phyloP scores from a whole-genome alignment of 768 basidiomycete genomes.

The Epithele typhae region DNA sequence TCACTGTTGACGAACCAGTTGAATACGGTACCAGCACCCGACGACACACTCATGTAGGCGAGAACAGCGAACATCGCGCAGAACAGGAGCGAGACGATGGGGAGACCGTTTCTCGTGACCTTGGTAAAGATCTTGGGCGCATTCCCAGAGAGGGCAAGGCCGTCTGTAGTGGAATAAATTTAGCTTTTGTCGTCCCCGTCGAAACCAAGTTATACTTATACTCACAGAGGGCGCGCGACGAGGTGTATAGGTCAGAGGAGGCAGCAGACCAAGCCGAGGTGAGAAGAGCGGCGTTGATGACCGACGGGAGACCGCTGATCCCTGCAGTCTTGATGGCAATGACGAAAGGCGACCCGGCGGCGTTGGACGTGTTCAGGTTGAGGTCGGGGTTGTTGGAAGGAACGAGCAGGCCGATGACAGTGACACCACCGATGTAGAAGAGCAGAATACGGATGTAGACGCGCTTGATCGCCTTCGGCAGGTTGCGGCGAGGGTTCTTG shows the following conservation, averaged over 20 bases:
- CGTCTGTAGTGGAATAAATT: slow-evolving; percentile 43
- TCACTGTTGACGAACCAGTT: slow-evolving; percentile 65
- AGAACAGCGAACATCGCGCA: slow-evolving; percentile 62
- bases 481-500: slow-evolving; percentile 74
- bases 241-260: slow-evolving; percentile 84
- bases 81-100: slow-evolving; percentile 66
- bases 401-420: slow-evolving; percentile 80
- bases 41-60: slow-evolving; percentile 77
- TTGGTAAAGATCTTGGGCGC: slow-evolving; percentile 76
- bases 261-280: slow-evolving; percentile 94
- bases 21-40: slow-evolving; percentile 71
- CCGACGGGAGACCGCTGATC: slow-evolving; percentile 81
- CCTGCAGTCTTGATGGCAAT: slow-evolving; percentile 84
- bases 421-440: slow-evolving; percentile 52
- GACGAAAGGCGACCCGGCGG: slow-evolving; percentile 77
- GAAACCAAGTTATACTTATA: slow-evolving; percentile 15
- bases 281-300: slow-evolving; percentile 80
- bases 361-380: slow-evolving; percentile 49
- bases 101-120: slow-evolving; percentile 71
- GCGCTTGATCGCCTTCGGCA: slow-evolving; percentile 55
- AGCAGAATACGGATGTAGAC: slow-evolving; percentile 78
- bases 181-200: background rate
- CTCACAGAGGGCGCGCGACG: slow-evolving; percentile 81
- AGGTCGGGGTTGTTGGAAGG: slow-evolving; percentile 63
- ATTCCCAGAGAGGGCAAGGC: slow-evolving; percentile 73